Evolutionary conservation across 2,329 filamentous ascomycete species (phyloP).

Genomic region (Pseudohalonectria lignicola): DNA sequence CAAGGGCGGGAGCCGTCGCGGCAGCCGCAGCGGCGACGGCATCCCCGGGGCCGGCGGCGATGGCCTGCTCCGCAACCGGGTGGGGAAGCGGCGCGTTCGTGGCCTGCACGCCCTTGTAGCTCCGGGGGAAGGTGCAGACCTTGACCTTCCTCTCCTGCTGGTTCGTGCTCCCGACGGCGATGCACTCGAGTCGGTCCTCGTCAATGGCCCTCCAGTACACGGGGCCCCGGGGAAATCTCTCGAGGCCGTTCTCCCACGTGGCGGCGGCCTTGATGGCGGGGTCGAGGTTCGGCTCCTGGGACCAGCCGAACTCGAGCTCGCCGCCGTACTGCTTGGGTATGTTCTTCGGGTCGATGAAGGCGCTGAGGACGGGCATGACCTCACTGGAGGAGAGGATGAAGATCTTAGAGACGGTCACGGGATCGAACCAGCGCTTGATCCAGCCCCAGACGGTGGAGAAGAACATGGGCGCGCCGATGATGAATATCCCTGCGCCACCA

Average conservation of each 20-base stretch:
- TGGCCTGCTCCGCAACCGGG: slow-evolving; percentile 4
- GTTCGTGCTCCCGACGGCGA: slow-evolving; percentile 37
- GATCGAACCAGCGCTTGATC: slow-evolving; percentile 93
- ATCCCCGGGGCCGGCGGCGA: not conserved
- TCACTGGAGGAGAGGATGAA: slow-evolving; percentile 72
- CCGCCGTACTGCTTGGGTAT: slow-evolving; percentile 89
- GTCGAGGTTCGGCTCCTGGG: slow-evolving; percentile 65
- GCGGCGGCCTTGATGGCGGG: slow-evolving; percentile 38
- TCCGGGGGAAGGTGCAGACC: slow-evolving; percentile 39
- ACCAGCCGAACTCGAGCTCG: slow-evolving; percentile 72
- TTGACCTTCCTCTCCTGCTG: slow-evolving; percentile 32
- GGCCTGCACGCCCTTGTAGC: slow-evolving; percentile 14
- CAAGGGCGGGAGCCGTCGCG: slow-evolving; percentile 3
- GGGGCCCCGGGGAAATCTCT: slow-evolving; percentile 44
- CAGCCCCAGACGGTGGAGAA: slow-evolving; percentile 91
- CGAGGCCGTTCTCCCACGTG: slow-evolving; percentile 39
- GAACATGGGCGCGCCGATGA: slow-evolving; percentile 83
- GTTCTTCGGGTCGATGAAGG: slow-evolving; percentile 71
- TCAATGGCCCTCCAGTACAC: slow-evolving; percentile 43
- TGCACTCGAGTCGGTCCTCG: slow-evolving; percentile 35
- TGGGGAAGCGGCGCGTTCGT: slow-evolving; percentile 5
- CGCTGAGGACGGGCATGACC: slow-evolving; percentile 63
- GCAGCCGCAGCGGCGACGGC: slow-evolving; percentile 7
- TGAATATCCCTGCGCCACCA: slow-evolving; percentile 30
- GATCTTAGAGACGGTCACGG: slow-evolving; percentile 90